Evolutionary conservation across 768 basidiomycete genomes (phyloP), one percentile per base, ranked within the genome.

Genomic region (Chiua virens): DNA sequence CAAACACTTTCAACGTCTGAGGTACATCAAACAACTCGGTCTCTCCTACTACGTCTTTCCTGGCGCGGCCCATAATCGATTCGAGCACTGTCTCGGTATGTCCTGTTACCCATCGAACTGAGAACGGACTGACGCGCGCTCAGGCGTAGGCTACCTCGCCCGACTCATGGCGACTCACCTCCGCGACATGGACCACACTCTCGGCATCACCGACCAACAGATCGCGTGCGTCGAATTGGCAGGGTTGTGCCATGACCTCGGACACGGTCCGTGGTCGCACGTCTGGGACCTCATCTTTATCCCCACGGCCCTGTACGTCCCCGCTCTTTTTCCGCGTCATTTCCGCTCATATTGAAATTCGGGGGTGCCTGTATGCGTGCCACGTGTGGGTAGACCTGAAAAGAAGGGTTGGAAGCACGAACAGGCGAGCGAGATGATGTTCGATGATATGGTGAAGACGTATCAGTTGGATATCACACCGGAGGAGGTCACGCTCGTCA

Each of bases 261-360:
- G 89, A 0, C 90, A 92, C 59, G 91, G 91, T 0, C 90, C 90
- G 0, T 92, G 87, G 83, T 86, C 83, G 52, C 91, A 93, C 64
- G 85, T 92, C 8, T 93, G 87, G 85, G 90, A 93, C 55, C 70
- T 72, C 8, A 61, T 73, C 46, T 91, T 89, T 65, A 89, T 93
- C 45, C 88, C 88, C 1, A 50, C 59, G 5, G 83, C 81, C 1
- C 55, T 81, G 89, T 89, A 60, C 59, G 81, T 75, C 30, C n/a
- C 18, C 8, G 21, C 18, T 27, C 5, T 14, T 2, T 13, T 32
- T 15, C 11, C 34, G 34, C 34, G 34, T 34, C 34, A 34, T 8
- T 4, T 34, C 34, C 34, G 34, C 34, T 34, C 1, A 15, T n/a
- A n/a, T n/a, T n/a, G n/a, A n/a, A n/a, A n/a, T n/a, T n/a, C 14